Evolutionary conservation across 768 basidiomycete genomes (phyloP).

Genomic region (Psilocybe cyanescens): DNA sequence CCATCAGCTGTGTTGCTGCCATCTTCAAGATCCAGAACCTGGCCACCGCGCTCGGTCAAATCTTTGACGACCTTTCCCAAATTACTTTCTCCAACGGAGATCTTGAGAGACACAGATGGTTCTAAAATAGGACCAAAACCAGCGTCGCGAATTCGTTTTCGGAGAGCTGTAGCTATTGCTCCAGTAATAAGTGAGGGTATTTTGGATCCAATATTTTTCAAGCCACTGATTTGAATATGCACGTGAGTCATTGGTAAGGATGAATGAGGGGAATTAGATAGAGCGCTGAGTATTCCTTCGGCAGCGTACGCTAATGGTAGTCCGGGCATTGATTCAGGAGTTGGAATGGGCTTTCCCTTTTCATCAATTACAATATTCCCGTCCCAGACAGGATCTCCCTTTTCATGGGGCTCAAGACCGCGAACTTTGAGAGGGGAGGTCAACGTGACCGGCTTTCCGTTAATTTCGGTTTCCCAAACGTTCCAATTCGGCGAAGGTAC

Average conservation of each 20-base stretch:
- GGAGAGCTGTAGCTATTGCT: slow-evolving; percentile 66
- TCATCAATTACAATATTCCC: slow-evolving; percentile 73
- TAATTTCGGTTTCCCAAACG: slow-evolving; percentile 65
- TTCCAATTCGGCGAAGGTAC: slow-evolving; percentile 36
- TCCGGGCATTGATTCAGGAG: slow-evolving; percentile 53
- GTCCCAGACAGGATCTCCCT: slow-evolving; percentile 72
- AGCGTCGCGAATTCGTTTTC: slow-evolving; percentile 59
- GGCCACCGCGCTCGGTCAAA: slow-evolving; percentile 83
- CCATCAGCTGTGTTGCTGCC: slow-evolving; percentile 38
- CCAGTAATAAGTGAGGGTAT: slow-evolving; percentile 62
- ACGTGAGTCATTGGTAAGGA: slow-evolving; percentile 71
- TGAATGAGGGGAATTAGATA: slow-evolving; percentile 82
- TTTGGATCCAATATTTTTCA: slow-evolving; percentile 44
- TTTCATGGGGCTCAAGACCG: slow-evolving; percentile 55
- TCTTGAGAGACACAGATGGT: slow-evolving; percentile 73
- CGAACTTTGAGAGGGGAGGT: slow-evolving; percentile 59
- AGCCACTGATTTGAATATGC: slow-evolving; percentile 54
- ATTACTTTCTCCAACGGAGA: slow-evolving; percentile 66
- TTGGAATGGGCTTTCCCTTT: slow-evolving; percentile 51
- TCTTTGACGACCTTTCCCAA: slow-evolving; percentile 84
- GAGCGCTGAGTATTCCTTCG: slow-evolving; percentile 69
- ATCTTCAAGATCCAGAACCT: slow-evolving; percentile 68
- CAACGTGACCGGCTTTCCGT: slow-evolving; percentile 57
- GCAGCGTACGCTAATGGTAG: slow-evolving; percentile 55
- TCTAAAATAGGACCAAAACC: slow-evolving; percentile 80